Base-by-base conservation (phyloP, 805 yeast genomes). In the Wickerhamomyces chaumierensis region DNA sequence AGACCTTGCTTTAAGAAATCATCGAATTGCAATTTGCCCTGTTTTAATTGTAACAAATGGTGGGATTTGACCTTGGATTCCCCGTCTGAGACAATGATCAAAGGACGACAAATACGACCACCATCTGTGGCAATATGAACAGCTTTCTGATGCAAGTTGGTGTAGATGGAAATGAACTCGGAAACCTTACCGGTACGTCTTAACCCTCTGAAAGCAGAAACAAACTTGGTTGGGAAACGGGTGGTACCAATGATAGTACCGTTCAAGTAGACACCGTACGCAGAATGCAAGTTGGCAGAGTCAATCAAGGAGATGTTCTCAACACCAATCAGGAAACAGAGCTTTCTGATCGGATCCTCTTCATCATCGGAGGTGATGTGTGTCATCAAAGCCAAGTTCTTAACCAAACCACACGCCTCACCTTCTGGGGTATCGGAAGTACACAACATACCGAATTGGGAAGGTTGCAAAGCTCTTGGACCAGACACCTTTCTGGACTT, bases 351-450 rank as follows among this genome's bases (percentile, higher is more conserved):
- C 15, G 98, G 97, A 9, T 70, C 83, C 53, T 90, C 96, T 59
- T 92, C 98, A 51, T 86, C 96, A 61, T 92, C 98, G 1, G 98
- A 90, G 4, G 98, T 92, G 53, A 92, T 92, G 61, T 92, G 98
- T 11, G 98, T 92, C 98, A 92, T 92, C 35, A 92, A 69, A 2
- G 98, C 98, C 58, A 92, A 68, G 57, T 92, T 92, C 63, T 92
- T 92, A 29, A 92, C 98, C 60, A 92, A 72, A 55, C 98, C 98
- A 76, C 98, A 92, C 1, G 98, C 98, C 63, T 92, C 98, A 71
- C 98, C 98, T 72, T 92, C 98, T 1, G 98, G 98, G 0, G 98
- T 92, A 72, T 92, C 98, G 0, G 97, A 84, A 6, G 97, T 86
- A 69, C 98, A 92, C 43, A 92, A 69, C 97, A 92, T 92, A 57